Base-by-base conservation (phyloP, 768 basidiomycete genomes). In the Wakefieldia striispora region DNA sequence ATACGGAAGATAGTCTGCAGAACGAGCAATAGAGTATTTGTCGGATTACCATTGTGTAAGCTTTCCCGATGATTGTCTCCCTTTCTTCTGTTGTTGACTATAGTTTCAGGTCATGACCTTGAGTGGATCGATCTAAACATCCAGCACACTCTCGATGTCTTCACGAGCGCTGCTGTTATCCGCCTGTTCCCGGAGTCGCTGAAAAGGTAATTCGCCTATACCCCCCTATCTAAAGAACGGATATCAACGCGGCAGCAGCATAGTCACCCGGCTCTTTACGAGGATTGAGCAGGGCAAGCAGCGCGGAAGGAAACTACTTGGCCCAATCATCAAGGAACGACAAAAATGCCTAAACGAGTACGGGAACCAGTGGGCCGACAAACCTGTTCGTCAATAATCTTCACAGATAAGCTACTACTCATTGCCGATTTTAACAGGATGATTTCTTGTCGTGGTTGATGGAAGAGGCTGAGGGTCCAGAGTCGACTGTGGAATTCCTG, bases 1-100 rank as follows among this genome's bases (percentile, higher is more conserved):
- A 50, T 70, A 16, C 65, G 59, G 47, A 56, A 66, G 20, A 61
- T 81, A 24, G 62, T 81, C 7, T 66, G 67, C 26, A 69, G 75
- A 31, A 62, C 68, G 5, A 73, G 64, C 40, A 78, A 76, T 54
- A 71, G 43, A 27, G 12, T 40, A 1, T 21, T 45, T 34, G 49
- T 50, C 19, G 43, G 49, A 27, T 35, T 42, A 37, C 8, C 44
- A 24, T 34, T 40, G 29, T 43, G 47, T 47, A 20, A 2, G 47
- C 17, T 8, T 13, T 10, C 24, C 24, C 24, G 6, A 13, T 6
- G 12, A 21, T 41, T 21, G 13, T 17, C 16, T 2, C 4, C 14
- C 1, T 31, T 13, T 14, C 9, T 12, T 26, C 12, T 11, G 6
- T 14, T 20, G 33, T 33, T 33, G 14, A 33, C 47, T 42, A 5